Percentiles rank a stretch among this genome's conserved stretches.
Evolutionary conservation across 2,329 filamentous ascomycete genomes (phyloP).

Genomic region (Pseudopithomyces maydicus): DNA sequence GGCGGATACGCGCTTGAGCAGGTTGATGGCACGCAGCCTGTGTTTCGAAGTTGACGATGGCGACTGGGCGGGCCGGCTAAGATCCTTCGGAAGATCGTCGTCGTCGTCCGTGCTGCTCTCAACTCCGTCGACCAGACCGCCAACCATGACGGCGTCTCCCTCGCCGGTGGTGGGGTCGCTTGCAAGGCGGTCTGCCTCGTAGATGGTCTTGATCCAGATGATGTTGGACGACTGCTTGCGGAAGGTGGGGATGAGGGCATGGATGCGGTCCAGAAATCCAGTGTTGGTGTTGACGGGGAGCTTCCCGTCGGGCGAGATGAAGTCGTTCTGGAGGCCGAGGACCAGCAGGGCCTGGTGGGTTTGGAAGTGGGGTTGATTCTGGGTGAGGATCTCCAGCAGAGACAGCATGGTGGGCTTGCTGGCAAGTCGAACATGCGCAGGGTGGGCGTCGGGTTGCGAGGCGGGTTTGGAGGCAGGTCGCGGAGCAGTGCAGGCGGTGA

Average conservation of each 20-base stretch:
- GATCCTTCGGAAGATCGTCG: conserved; percentile 34
- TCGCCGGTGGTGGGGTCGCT: conserved; percentile 56
- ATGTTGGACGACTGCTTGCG: conserved; percentile 70
- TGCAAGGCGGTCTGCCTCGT: conserved; percentile 64
- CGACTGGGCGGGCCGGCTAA: conserved; percentile 32
- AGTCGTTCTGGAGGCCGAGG: conserved; percentile 90
- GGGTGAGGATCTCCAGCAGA: conserved; percentile 50
- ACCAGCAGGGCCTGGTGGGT: conserved; percentile 75
- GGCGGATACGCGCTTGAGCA: conserved; percentile 44
- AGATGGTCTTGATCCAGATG: conserved; percentile 84
- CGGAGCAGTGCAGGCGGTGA: conserved; percentile 12
- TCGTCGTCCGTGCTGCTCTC: conserved; percentile 43
- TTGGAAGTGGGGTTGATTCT: conserved; percentile 57
- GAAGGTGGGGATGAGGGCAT: conserved; percentile 72
- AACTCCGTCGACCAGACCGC: conserved; percentile 42
- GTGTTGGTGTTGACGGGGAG: conserved; percentile 68
- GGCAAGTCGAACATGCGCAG: conserved; percentile 13
- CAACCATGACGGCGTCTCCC: conserved; percentile 51
- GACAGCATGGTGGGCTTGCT: conserved; percentile 27
- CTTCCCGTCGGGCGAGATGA: conserved; percentile 70
- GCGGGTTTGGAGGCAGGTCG: conserved; percentile 3
- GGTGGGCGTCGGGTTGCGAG: conserved; percentile 2
- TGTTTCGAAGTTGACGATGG: conserved; percentile 35
- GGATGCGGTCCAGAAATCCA: conserved; percentile 70
- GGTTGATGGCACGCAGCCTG: conserved; percentile 42